Conservation (phyloP, 768 basidiomycete species). For the Rhodotorula kratochvilovae region DNA sequence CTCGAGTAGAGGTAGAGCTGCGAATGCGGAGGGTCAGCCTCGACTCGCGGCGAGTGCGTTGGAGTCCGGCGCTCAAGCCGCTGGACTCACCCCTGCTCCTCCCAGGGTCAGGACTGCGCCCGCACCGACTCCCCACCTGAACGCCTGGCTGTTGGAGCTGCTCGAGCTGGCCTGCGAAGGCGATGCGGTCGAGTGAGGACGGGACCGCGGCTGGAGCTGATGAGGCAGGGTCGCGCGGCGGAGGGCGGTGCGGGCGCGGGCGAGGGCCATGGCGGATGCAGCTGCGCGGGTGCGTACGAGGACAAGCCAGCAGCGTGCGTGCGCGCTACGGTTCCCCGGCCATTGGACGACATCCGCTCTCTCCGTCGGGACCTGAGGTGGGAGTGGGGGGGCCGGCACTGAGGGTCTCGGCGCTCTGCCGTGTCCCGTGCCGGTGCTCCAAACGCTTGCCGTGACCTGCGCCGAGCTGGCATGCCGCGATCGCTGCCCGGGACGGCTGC, state of each 20-base stretch:
- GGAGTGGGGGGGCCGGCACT: too few relatives aligned
- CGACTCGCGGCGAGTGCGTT: neutral
- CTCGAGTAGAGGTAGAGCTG: conserved; percentile 2
- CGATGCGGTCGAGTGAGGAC: neutral
- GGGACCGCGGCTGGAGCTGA: neutral
- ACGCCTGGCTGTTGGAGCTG: neutral
- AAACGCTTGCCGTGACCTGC: too few relatives aligned
- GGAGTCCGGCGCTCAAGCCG: neutral
- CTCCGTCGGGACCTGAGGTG: too few relatives aligned
- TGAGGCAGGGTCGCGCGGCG: neutral
- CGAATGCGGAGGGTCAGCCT: neutral
- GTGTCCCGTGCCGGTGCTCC: too few relatives aligned
- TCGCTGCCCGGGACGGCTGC: too few relatives aligned
- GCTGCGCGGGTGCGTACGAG: too few relatives aligned
- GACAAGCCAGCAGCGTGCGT: too few relatives aligned
- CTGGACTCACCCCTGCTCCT: neutral
- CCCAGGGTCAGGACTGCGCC: neutral
- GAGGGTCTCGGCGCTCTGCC: too few relatives aligned
- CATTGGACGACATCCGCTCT: too few relatives aligned
- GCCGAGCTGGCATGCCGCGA: too few relatives aligned
- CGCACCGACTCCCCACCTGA: neutral
- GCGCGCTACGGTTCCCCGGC: too few relatives aligned
- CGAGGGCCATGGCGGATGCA: neutral
- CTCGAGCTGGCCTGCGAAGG: neutral
- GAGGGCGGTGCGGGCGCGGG: neutral